Base-by-base conservation (phyloP, 2,329 filamentous ascomycete genomes). In the Fusarium sp. region DNA sequence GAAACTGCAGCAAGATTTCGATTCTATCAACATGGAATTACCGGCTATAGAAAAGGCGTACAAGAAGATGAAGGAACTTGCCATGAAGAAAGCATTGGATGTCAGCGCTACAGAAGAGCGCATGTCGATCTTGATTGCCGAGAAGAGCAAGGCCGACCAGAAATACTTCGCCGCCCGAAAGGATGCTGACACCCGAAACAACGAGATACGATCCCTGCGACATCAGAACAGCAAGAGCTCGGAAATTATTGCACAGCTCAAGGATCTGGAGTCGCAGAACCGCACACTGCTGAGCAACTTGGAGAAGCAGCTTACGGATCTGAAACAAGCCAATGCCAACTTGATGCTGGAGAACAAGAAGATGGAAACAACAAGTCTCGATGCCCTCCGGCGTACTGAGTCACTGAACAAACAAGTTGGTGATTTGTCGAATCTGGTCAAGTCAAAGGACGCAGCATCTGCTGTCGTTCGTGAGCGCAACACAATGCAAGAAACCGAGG, bases 141-240 rank as follows among this genome's bases (percentile, higher is more conserved):
- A 99, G 79, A 99, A 99, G 82, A 89, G 91, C 68, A 98, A 97
- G 79, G 95, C 95, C 2, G 96, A 99, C 74, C 95, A 98, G 75
- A 98, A 98, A 79, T 99, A 97, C 77, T 98, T 98, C 77, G 93
- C 92, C 2, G 93, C 94, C 10, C 94, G 97, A 84, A 97, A 97
- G 77, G 91, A 94, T 70, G 96, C 95, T 75, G 95, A 98, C 74
- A 90, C 91, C 43, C 87, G 93, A 49, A 91, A 94, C 58, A 85
- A 87, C 59, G 95, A 98, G 79, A 90, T 96, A 45, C 86, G 92
- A 70, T 87, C 90, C 5, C 82, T 97, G 58, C 89, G 93, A 62
- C 85, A 89, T 64, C 94, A 98, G 77, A 96, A 95, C 75, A 85
- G 88, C 46, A 97, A 97, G 80, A 96, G 92, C 57, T 94, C 93